A percentile compares a stretch with the other conserved stretches of the same genome.
Conservation (phyloP, 2,329 filamentous ascomycete genomes). For the Penicillium fuscoglaucum region DNA sequence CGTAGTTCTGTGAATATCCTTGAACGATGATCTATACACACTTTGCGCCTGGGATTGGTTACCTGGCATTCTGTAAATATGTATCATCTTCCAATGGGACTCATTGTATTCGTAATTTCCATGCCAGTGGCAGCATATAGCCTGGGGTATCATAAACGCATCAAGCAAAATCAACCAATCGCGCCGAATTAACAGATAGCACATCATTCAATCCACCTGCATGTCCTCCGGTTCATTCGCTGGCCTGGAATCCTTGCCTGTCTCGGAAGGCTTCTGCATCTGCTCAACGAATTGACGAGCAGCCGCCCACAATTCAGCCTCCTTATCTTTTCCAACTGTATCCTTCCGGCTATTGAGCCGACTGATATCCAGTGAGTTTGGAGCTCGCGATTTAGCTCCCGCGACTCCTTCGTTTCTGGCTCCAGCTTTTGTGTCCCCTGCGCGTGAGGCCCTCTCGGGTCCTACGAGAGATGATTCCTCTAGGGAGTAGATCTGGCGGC, state of each 20-base stretch:
- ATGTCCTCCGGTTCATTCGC: constrained; percentile 34
- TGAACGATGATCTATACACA: constrained; percentile 8
- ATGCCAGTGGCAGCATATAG: not conserved
- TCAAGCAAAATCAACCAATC: not conserved
- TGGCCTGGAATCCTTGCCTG: constrained; percentile 11
- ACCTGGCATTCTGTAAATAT: not conserved
- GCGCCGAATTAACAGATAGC: constrained; percentile 48
- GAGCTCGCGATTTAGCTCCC: constrained; percentile 35
- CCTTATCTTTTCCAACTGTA: constrained; percentile 78
- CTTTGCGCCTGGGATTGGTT: not conserved
- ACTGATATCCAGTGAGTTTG: constrained; percentile 73
- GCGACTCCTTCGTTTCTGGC: constrained; percentile 28
- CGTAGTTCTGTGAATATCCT: constrained; percentile 18
- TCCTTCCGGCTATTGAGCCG: constrained; percentile 86
- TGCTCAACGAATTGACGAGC: constrained; percentile 57
- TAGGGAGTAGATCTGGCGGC: constrained; percentile 73
- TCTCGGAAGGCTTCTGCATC: constrained; percentile 24
- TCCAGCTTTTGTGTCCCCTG: constrained; percentile 33
- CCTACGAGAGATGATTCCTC: constrained; percentile 77
- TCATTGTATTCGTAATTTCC: constrained; percentile 3
- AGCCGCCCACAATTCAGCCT: constrained; percentile 73
- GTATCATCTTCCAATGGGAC: constrained; percentile 12
- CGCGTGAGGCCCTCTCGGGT: constrained; percentile 40
- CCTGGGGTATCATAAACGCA: constrained; percentile 16
- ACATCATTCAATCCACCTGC: constrained; percentile 39